Evolutionary conservation across 306 rosid species (phyloP).

Genomic region (Biancaea sappan): DNA sequence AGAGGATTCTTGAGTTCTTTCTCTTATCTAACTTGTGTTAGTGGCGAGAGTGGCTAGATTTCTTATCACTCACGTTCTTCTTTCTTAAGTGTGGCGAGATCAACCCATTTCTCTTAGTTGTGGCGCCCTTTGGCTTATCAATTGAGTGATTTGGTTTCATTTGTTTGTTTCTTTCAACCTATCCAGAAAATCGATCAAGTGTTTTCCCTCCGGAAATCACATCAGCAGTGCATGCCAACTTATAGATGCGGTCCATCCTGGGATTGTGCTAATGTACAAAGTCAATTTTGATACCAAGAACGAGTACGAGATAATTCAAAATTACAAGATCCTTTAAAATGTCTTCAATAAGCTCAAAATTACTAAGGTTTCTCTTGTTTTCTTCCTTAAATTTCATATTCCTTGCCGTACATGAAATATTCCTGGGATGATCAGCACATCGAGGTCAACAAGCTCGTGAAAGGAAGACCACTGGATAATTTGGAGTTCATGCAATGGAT

Average conservation of each 20-base stretch:
- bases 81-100: too few relatives aligned
- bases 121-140: too few relatives aligned
- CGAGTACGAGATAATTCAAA: constrained; percentile 98
- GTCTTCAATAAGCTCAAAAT: constrained; percentile 91
- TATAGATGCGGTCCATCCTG: constrained; percentile 85
- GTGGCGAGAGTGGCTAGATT: too few relatives aligned
- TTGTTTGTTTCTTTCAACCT: too few relatives aligned
- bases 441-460: constrained; percentile 89
- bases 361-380: constrained; percentile 61
- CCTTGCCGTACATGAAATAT: neutral
- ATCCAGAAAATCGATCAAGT: too few relatives aligned
- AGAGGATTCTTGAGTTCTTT: too few relatives aligned
- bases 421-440: constrained; percentile 52
- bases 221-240: too few relatives aligned
- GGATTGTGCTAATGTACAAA: constrained; percentile 96
- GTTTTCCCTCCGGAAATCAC: too few relatives aligned
- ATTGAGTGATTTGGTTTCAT: too few relatives aligned
- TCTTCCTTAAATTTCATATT: neutral
- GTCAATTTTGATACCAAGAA: constrained; percentile 92
- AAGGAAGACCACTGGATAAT: constrained; percentile 93
- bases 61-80: too few relatives aligned
- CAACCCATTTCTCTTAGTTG: too few relatives aligned
- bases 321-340: constrained; percentile 95
- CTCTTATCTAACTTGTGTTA: too few relatives aligned
- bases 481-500: constrained; percentile 98